Conservation (phyloP, 306 rosid genomes). For the Prunus campanulata region DNA sequence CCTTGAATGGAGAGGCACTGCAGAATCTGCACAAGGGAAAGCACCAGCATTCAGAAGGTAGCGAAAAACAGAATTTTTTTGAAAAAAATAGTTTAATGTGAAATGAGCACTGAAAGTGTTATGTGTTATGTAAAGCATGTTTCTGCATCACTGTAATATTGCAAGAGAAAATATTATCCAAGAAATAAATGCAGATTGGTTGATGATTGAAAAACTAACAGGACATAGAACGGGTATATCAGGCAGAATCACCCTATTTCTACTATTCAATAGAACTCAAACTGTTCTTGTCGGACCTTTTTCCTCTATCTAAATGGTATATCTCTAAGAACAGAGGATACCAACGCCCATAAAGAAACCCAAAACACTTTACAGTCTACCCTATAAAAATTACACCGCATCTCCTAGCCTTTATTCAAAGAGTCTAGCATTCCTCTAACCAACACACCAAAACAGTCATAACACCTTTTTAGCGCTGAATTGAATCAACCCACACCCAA, state of each 20-base stretch:
- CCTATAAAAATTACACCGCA: not conserved
- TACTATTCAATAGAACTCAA: not conserved
- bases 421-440: not conserved
- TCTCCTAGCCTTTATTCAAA: not conserved
- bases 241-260: not conserved
- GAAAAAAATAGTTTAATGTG: not conserved
- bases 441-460: not conserved
- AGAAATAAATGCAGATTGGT: not conserved
- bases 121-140: not conserved
- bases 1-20: conserved; percentile 84
- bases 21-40: conserved; percentile 64
- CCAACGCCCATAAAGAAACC: not conserved
- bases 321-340: not conserved
- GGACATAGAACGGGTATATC: not conserved
- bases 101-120: not conserved
- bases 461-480: not conserved
- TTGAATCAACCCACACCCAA: not conserved
- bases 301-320: not conserved
- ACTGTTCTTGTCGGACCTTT: not conserved
- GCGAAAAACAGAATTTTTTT: conserved; percentile 7
- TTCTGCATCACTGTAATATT: not conserved
- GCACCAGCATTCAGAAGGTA: conserved; percentile 20
- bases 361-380: not conserved
- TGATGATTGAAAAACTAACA: not conserved
- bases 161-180: not conserved